phyloP scores from a whole-genome alignment of 1,284 basidiomycete genomes.

The Leccinum insolens region DNA sequence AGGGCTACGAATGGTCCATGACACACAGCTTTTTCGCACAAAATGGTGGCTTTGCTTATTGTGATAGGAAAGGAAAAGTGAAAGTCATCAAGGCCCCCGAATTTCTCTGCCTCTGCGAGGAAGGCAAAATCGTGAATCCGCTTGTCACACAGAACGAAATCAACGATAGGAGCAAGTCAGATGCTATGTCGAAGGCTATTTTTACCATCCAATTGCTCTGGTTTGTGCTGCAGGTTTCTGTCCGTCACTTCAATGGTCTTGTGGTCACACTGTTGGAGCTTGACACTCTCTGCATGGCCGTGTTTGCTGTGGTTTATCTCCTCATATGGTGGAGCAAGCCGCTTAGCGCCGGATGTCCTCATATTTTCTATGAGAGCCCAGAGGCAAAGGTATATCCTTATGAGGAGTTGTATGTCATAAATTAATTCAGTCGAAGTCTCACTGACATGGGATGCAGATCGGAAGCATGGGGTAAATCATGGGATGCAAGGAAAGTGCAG shows the following conservation, averaged over 20 bases:
- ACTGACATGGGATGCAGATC: neutral
- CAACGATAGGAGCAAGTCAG: neutral
- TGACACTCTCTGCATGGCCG: no score
- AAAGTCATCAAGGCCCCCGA: rapidly evolving
- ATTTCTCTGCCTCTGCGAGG: neutral
- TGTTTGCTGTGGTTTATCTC: no score
- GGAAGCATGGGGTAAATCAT: neutral
- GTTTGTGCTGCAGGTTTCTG: no score
- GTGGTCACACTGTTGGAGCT: no score
- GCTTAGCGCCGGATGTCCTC: neutral
- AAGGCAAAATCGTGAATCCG: neutral
- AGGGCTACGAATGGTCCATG: no score
- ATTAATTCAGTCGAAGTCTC: neutral
- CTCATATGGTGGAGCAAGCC: neutral
- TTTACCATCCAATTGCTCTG: no score
- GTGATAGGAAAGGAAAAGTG: no score
- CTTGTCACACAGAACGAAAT: neutral
- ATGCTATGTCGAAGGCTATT: neutral
- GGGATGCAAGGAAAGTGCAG: neutral
- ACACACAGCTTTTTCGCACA: no score
- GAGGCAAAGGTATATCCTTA: neutral
- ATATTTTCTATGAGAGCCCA: neutral
- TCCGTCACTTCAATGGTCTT: no score
- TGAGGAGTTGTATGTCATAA: neutral
- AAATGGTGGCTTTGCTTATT: no score